Conservation (phyloP, 768 basidiomycete species). For the Cyclocybe aegerita region DNA sequence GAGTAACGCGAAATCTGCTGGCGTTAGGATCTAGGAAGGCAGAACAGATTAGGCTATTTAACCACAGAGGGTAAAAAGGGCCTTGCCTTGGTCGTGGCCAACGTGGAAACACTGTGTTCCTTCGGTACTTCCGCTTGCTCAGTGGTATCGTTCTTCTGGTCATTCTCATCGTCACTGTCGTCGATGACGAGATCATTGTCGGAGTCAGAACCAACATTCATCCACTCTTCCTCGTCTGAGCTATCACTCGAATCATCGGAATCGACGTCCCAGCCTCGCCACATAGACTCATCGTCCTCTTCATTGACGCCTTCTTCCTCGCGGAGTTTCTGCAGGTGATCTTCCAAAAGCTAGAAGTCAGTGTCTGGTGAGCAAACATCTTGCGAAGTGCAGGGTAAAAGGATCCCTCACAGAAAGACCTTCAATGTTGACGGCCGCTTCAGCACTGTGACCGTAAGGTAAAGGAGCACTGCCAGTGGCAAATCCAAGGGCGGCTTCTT, state of each 20-base stretch:
- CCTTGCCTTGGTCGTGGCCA: constrained; percentile 79
- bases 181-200: constrained; percentile 72
- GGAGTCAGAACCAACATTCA: constrained; percentile 74
- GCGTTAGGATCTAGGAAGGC: constrained; percentile 80
- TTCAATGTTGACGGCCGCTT: constrained; percentile 83
- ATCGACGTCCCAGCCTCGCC: constrained; percentile 90
- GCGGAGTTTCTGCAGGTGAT: constrained; percentile 73
- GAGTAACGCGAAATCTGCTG: constrained; percentile 91
- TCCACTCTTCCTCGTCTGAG: constrained; percentile 72
- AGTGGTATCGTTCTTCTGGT: constrained; percentile 26
- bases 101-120: constrained; percentile 49
- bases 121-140: constrained; percentile 14
- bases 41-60: not conserved
- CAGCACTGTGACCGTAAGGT: constrained; percentile 78
- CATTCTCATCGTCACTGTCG: constrained; percentile 78
- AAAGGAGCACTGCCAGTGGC: constrained; percentile 62
- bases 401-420: constrained; percentile 70
- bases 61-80: not conserved
- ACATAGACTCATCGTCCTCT: constrained; percentile 64
- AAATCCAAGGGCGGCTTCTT: constrained; percentile 82
- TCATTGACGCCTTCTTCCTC: constrained; percentile 60
- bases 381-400: not conserved
- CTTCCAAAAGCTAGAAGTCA: constrained; percentile 71
- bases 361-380: not conserved
- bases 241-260: constrained; percentile 59